phyloP scores from a whole-genome alignment of 306 rosid genomes.

The Quercus glauca region DNA sequence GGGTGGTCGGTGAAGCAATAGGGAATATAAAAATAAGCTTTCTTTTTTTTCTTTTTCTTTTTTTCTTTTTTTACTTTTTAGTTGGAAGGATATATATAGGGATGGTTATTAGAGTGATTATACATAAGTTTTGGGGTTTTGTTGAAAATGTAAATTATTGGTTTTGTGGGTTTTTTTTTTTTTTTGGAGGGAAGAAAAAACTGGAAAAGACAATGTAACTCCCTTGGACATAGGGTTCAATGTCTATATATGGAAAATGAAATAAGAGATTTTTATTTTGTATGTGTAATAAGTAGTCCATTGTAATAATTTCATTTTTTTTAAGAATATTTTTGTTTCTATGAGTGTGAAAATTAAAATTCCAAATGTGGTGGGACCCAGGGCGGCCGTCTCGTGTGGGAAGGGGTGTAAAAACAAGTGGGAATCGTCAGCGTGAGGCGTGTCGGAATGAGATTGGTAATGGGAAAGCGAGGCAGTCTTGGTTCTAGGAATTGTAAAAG shows the following conservation, averaged over 20 bases:
- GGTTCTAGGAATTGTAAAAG: conserved; percentile 44
- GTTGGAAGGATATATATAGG: conserved; percentile 13
- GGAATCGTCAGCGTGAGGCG: conserved; percentile 31
- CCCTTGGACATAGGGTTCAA: conserved; percentile 35
- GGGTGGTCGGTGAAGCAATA: conserved; percentile 29
- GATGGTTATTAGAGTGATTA: conserved; percentile 42
- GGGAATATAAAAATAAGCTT: no score
- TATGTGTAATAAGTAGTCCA: background rate
- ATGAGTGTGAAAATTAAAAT: background rate
- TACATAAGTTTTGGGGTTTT: conserved; percentile 65
- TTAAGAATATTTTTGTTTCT: background rate
- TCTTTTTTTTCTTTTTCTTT: no score
- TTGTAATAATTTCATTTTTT: background rate
- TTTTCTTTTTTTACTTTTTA: no score
- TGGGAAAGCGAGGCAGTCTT: conserved; percentile 36
- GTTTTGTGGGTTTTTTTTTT: background rate
- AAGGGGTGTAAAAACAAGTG: background rate
- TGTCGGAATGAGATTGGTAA: background rate
- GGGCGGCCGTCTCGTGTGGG: conserved; percentile 38
- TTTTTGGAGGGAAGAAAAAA: conserved; percentile 9
- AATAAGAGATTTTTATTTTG: conserved; percentile 35
- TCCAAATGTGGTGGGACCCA: conserved; percentile 30
- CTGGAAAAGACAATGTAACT: conserved; percentile 41
- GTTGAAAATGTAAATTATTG: conserved; percentile 53
- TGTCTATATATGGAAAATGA: conserved; percentile 44